These are phyloP conservation scores for Delitschia confertaspora DNA, from an alignment of 495 filamentous ascomycete species.

Conservation along the genomic window DNA sequence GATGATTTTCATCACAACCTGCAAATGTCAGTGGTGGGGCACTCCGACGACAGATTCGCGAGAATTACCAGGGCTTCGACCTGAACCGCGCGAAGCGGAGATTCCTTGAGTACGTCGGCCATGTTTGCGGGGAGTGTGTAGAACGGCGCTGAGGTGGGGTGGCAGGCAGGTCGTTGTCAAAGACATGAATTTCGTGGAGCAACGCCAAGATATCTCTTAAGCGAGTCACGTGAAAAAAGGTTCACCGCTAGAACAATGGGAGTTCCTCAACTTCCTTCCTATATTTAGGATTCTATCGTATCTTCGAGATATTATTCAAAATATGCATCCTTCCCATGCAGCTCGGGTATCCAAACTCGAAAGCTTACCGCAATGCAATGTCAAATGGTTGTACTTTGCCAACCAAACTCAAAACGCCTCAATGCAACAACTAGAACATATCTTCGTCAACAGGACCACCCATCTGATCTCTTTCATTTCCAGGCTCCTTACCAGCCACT, in stretches of 20 bases:
- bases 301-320: too few species aligned
- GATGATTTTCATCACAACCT: constrained; percentile 96
- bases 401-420: too few species aligned
- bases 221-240: constrained; percentile 1
- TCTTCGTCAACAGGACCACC: constrained; percentile 14
- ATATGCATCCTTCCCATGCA: too few species aligned
- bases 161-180: too few species aligned
- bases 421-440: constrained; percentile 17
- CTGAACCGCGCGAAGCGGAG: constrained; percentile 46
- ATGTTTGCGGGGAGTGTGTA: constrained; percentile 7
- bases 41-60: constrained; percentile 7
- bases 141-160: background rate
- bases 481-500: background rate
- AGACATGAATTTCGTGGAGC: too few species aligned
- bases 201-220: constrained; percentile 5
- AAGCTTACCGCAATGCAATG: too few species aligned
- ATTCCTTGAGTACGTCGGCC: constrained; percentile 23
- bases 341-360: too few species aligned
- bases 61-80: constrained; percentile 67
- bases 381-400: too few species aligned
- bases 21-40: constrained; percentile 19
- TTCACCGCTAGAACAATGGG: too few species aligned
- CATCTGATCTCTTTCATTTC: background rate
- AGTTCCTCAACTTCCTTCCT: too few species aligned
- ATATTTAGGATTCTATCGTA: too few species aligned